These are phyloP conservation scores for Metroxylon sagu DNA, from an alignment of 176 grass and related monocot genomes.

Conservation along the genomic window DNA sequence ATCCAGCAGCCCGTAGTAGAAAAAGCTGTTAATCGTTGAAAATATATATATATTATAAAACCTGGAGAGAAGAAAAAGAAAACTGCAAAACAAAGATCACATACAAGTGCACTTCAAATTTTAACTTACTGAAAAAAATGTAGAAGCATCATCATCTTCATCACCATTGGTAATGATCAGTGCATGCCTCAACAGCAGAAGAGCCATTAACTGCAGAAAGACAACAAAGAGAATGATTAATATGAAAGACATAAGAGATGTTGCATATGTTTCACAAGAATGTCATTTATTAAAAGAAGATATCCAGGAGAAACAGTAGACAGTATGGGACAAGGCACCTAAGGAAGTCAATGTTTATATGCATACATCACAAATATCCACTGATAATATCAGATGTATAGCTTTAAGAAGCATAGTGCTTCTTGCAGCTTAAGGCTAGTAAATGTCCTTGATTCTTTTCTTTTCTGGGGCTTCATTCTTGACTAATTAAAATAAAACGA, in stretches of 20 bases:
- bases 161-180: constrained; percentile 65
- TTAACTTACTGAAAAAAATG: constrained; percentile 80
- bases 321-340: no score
- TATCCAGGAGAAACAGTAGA: no score
- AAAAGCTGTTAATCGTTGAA: constrained; percentile 52
- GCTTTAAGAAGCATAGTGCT: no score
- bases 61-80: constrained; percentile 1
- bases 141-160: constrained; percentile 71
- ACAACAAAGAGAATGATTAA: constrained; percentile 2
- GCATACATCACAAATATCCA: no score
- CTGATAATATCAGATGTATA: no score
- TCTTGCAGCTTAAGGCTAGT: no score
- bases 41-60: constrained; percentile 12
- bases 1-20: constrained; percentile 69
- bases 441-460: no score
- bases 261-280: neutral
- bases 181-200: constrained; percentile 78
- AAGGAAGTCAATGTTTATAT: no score
- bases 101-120: neutral
- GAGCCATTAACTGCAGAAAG: constrained; percentile 67
- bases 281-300: neutral
- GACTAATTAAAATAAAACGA: no score
- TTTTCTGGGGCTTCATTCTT: no score
- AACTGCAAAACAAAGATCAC: neutral
- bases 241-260: neutral